Evolutionary conservation across 108 stramenopile genomes (phyloP).

Genomic region (Asterionellopsis glacialis): DNA sequence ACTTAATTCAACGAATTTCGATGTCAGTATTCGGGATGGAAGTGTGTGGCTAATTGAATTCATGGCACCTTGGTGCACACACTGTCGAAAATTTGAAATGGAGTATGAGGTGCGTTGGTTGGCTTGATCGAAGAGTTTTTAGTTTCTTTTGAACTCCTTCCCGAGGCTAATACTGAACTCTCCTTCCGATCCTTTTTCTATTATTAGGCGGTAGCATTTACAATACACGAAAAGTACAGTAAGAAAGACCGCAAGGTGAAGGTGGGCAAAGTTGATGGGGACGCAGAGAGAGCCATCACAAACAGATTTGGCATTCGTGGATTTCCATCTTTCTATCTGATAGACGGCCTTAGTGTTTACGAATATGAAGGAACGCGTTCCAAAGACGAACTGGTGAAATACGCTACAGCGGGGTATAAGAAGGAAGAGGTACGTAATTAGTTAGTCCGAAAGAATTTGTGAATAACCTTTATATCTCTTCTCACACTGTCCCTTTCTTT

Average conservation of each 20-base stretch:
- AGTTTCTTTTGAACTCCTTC: background rate
- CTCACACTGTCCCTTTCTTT: background rate
- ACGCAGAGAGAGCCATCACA: slow-evolving; percentile 49
- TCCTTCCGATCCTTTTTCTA: background rate
- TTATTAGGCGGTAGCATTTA: slow-evolving; percentile 29
- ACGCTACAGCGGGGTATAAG: slow-evolving; percentile 53
- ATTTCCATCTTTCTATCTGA: slow-evolving; percentile 74
- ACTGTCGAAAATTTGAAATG: slow-evolving; percentile 59
- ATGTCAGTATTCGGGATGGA: slow-evolving; percentile 48
- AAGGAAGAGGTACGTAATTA: slow-evolving; percentile 27
- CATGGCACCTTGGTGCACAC: slow-evolving; percentile 73
- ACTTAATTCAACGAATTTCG: slow-evolving; percentile 59
- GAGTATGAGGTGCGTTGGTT: slow-evolving; percentile 27
- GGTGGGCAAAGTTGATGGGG: slow-evolving; percentile 81
- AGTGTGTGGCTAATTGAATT: slow-evolving; percentile 82
- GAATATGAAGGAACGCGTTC: slow-evolving; percentile 52
- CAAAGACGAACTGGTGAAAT: slow-evolving; percentile 52
- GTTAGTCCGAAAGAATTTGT: background rate
- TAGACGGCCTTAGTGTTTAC: slow-evolving; percentile 73
- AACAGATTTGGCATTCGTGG: slow-evolving; percentile 62
- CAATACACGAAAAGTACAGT: slow-evolving; percentile 36
- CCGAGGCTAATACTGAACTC: no score
- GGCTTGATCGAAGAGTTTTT: background rate
- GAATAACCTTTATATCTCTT: slow-evolving; percentile 26
- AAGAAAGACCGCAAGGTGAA: slow-evolving; percentile 31